phyloP scores from a whole-genome alignment of 2,329 filamentous ascomycete genomes.

The Berkeleyomyces rouxiae region DNA sequence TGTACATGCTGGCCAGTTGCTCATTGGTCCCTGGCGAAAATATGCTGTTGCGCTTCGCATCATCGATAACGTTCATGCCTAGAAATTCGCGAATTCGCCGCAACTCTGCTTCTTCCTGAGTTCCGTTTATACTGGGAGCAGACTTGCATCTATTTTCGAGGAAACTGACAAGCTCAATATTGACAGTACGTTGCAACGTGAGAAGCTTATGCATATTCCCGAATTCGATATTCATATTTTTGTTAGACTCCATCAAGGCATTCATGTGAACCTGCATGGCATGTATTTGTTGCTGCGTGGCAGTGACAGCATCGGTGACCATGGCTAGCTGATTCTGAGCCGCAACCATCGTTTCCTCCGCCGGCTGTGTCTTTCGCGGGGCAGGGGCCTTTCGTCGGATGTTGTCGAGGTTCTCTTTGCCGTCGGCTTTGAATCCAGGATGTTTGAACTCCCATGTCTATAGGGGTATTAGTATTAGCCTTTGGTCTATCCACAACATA shows the following conservation, averaged over 20 bases:
- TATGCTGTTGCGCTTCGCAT: constrained; percentile 8
- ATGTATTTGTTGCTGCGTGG: constrained; percentile 23
- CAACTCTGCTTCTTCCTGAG: constrained; percentile 22
- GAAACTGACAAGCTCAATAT: constrained; percentile 40
- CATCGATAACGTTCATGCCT: neutral
- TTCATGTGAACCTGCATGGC: constrained; percentile 70
- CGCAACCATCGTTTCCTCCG: constrained; percentile 63
- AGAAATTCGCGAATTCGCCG: constrained; percentile 31
- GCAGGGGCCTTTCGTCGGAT: constrained; percentile 91
- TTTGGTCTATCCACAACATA: neutral
- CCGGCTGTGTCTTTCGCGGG: constrained; percentile 53
- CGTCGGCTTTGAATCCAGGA: constrained; percentile 86
- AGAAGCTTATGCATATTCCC: constrained; percentile 43
- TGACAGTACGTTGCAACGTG: constrained; percentile 38
- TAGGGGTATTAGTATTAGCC: neutral
- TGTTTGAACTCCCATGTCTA: constrained; percentile 95
- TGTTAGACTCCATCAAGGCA: constrained; percentile 51
- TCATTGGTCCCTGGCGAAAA: constrained; percentile 10
- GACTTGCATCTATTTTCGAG: constrained; percentile 19
- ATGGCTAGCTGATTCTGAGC: constrained; percentile 50
- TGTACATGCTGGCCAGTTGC: constrained; percentile 10
- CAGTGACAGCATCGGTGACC: constrained; percentile 6
- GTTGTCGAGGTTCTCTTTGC: constrained; percentile 91
- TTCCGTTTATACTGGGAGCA: constrained; percentile 8
- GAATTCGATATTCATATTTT: constrained; percentile 45